Evolutionary conservation across 2,329 filamentous ascomycete species (phyloP), one percentile per base, ranked within the genome.

Genomic region (Parafenestella ontariensis): DNA sequence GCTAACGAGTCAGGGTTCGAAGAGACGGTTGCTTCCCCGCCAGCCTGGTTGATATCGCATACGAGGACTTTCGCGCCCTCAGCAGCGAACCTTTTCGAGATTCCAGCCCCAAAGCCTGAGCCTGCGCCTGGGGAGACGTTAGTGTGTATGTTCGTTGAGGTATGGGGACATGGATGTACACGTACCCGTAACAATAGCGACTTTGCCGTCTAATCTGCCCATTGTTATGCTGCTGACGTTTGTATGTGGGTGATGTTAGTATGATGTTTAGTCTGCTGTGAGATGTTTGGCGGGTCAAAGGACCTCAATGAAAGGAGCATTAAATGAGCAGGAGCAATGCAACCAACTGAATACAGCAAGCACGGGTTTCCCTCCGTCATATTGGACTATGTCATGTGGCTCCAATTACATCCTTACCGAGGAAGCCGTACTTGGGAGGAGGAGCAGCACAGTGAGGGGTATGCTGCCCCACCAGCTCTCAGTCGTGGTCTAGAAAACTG

Each of bases 71-170:
- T 81, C 45, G 81, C 82, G 34, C 87, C 87, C 73, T 89, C 86
- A 21, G 79, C 69, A 5, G 81, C 78, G 69, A 88, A 88, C 49
- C 83, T 83, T 49, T 80, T 76, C 0, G 82, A 83, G 47, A 89
- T 88, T 29, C 82, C 85, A 51, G 82, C 84, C 49, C 87, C 87
- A 61, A 89, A 89, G 2, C 87, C 87, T 10, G 83, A 85, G 2
- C 84, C 86, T 7, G 79, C 86, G 43, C 87, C 85, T 55, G 76
- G 7, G 20, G 18, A n/a, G 21, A 21, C 29, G 45, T 59, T 36
- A 58, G 59, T 49, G 11, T 15, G 24, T 26, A 13, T n/a, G 18
- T 3, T 34, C 37, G 49, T 18, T 13, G 46, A 18, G 23, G 7
- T 3, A 61, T 54, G 26, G 31, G 54, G 33, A 5, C 24, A 26